Evolutionary conservation across 352 stramenopile genomes (phyloP).

Genomic region (Blastocystis sp.): DNA sequence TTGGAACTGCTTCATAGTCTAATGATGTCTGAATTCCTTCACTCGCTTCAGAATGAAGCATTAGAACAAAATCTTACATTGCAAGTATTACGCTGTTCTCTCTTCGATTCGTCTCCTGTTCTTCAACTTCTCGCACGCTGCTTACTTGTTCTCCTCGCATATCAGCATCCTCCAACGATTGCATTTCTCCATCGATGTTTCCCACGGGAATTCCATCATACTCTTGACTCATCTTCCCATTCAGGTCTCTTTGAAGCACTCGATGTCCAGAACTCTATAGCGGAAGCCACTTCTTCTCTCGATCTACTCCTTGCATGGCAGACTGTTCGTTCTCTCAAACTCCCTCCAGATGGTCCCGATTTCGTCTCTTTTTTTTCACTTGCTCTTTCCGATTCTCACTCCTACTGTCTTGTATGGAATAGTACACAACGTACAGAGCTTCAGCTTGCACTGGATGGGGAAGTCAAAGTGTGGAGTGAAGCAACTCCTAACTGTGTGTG

Average conservation of each 20-base stretch:
- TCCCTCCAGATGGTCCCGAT: not conserved
- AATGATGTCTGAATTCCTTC: not conserved
- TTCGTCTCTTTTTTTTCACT: not conserved
- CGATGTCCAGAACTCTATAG: not conserved
- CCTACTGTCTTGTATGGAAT: constrained; percentile 23
- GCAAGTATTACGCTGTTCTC: not conserved
- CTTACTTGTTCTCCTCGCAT: not conserved
- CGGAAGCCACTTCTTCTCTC: not conserved
- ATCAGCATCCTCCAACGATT: not conserved
- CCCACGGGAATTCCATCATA: not conserved
- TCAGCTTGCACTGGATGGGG: not conserved
- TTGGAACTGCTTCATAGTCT: constrained; percentile 11
- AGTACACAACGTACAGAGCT: not conserved
- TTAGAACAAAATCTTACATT: not conserved
- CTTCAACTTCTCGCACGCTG: not conserved
- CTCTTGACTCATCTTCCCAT: not conserved
- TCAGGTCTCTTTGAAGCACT: not conserved
- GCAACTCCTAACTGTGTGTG: not conserved
- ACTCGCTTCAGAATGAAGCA: not conserved
- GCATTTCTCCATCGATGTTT: not conserved
- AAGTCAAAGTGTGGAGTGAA: not conserved
- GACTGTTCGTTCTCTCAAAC: not conserved
- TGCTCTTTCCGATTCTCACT: not conserved
- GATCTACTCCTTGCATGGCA: not conserved
- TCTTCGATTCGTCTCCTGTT: not conserved